Percentiles rank a stretch among this genome's conserved stretches.
Evolutionary conservation across 2,329 filamentous ascomycete species (phyloP).

Genomic region (Colletotrichum agaves): DNA sequence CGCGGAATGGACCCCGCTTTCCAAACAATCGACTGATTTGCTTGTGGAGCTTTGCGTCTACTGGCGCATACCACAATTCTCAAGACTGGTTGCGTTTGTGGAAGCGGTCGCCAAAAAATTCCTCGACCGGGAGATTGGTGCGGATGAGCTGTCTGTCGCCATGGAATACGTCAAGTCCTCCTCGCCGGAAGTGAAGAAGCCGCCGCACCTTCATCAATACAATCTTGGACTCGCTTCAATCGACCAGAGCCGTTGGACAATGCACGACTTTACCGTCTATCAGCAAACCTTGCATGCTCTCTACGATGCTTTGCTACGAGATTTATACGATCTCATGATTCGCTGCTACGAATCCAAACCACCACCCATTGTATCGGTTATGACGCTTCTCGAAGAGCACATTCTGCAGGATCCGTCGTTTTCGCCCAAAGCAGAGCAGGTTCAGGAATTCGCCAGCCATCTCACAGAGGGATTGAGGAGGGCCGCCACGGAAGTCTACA

Average conservation of each 20-base stretch:
- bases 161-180: conserved; percentile 85
- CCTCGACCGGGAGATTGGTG: conserved; percentile 80
- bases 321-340: conserved; percentile 88
- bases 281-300: conserved; percentile 79
- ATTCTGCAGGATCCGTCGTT: conserved; percentile 84
- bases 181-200: conserved; percentile 72
- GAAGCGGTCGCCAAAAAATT: conserved; percentile 90
- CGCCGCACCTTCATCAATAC: conserved; percentile 65
- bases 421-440: conserved; percentile 74
- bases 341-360: conserved; percentile 91
- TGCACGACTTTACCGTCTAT: conserved; percentile 76
- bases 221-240: conserved; percentile 64
- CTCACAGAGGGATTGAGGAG: conserved; percentile 78
- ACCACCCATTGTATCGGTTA: conserved; percentile 80
- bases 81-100: conserved; percentile 81
- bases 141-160: conserved; percentile 84
- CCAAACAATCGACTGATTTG: conserved; percentile 83
- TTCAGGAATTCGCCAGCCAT: conserved; percentile 76
- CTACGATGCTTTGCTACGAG: conserved; percentile 84
- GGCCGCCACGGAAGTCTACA: conserved; percentile 83
- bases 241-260: conserved; percentile 72
- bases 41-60: conserved; percentile 85
- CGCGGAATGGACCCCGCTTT: conserved; percentile 66
- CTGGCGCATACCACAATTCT: conserved; percentile 89
- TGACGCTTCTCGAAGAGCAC: conserved; percentile 84